phyloP scores from a whole-genome alignment of 2,329 filamentous ascomycete genomes.

The Pyricularia sp. region DNA sequence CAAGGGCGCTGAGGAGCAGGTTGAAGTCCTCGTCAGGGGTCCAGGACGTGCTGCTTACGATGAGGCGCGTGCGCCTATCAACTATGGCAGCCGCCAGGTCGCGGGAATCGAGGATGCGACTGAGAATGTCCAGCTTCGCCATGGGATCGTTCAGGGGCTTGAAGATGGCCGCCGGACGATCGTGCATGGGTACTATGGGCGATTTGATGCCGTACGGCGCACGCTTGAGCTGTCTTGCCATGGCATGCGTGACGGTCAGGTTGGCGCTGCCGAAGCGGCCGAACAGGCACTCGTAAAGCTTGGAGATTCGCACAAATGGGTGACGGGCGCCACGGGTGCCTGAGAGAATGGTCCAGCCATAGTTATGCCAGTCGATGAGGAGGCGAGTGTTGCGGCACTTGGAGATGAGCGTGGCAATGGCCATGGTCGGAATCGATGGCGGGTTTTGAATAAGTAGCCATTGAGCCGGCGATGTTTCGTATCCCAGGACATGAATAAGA shows the following conservation, averaged over 20 bases:
- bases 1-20: conserved; percentile 70
- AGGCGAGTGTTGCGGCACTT: conserved; percentile 67
- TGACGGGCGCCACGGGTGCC: conserved; percentile 44
- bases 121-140: conserved; percentile 47
- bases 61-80: conserved; percentile 46
- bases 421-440: conserved; percentile 82
- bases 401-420: conserved; percentile 59
- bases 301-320: conserved; percentile 65
- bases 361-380: conserved; percentile 97
- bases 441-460: conserved; percentile 86
- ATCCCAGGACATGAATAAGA: conserved; percentile 60
- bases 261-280: conserved; percentile 59
- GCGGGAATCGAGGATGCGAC: conserved; percentile 49
- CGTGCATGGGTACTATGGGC: conserved; percentile 63
- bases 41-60: conserved; percentile 95
- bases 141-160: conserved; percentile 44
- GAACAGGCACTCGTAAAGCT: conserved; percentile 62
- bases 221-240: conserved; percentile 57
- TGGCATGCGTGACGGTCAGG: conserved; percentile 80
- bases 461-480: conserved; percentile 57
- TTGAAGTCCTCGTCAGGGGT: conserved; percentile 93
- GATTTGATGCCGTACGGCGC: conserved; percentile 51
- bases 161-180: conserved; percentile 75
- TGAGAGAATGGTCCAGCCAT: conserved; percentile 85
- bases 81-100: conserved; percentile 45